Percentiles rank a stretch among this genome's conserved stretches.
phyloP scores from a whole-genome alignment of 2,329 filamentous ascomycete species.

The Davidsoniella virescens region DNA sequence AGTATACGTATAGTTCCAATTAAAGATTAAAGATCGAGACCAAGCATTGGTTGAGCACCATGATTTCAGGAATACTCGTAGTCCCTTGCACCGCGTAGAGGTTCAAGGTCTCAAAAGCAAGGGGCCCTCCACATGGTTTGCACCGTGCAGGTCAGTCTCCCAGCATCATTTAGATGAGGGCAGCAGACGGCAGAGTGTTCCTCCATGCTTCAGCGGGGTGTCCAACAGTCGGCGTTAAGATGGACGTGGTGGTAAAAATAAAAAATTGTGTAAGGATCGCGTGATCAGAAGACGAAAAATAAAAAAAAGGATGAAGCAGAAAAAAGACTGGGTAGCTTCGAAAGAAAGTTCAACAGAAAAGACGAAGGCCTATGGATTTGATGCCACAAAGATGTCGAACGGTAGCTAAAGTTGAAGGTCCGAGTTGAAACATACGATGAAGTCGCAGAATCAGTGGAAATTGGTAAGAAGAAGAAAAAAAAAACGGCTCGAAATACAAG shows the following conservation, averaged over 20 bases:
- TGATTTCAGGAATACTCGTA: neutral
- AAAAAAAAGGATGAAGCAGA: neutral
- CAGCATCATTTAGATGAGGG: neutral
- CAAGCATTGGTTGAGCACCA: conserved; percentile 7
- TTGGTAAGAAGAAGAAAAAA: too few species aligned
- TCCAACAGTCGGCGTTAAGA: conserved; percentile 23
- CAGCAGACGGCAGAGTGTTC: conserved; percentile 5
- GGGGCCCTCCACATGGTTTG: conserved; percentile 15
- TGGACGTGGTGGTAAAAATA: conserved; percentile 17
- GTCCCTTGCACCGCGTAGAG: conserved; percentile 18
- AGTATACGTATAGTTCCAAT: neutral
- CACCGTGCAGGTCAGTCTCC: conserved; percentile 5
- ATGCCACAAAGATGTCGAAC: too few species aligned
- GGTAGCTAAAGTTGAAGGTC: too few species aligned
- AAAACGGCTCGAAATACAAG: too few species aligned
- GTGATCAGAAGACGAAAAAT: conserved; percentile 4
- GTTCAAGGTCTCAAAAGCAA: conserved; percentile 16
- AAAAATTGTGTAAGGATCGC: conserved; percentile 7
- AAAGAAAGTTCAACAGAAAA: conserved; percentile 4
- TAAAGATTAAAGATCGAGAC: conserved; percentile 7
- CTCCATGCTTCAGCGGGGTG: conserved; percentile 17
- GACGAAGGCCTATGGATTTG: neutral
- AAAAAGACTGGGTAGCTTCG: neutral
- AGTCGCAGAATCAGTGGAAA: too few species aligned
- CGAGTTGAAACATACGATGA: too few species aligned